A percentile compares a stretch with the other conserved stretches of the same genome.
Conservation (phyloP, 2,329 filamentous ascomycete genomes). For the Ampelomyces quisqualis region DNA sequence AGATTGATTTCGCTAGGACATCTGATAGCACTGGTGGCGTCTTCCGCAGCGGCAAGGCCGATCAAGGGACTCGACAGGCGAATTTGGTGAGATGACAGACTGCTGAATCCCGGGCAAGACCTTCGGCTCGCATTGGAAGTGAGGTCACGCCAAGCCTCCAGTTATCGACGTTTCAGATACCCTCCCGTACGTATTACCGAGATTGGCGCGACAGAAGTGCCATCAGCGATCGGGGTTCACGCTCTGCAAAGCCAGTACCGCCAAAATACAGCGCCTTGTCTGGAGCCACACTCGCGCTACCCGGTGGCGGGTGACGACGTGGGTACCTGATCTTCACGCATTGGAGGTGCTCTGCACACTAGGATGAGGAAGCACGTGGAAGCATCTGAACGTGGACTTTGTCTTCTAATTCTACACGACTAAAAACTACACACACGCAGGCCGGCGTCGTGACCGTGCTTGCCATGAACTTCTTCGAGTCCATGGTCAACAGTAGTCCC, state of each 20-base stretch:
- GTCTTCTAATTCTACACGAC: too few species aligned
- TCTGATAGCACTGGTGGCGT: constrained; percentile 26
- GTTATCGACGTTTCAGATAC: constrained; percentile 29
- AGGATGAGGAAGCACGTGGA: too few species aligned
- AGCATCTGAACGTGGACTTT: too few species aligned
- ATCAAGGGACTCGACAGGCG: constrained; percentile 26
- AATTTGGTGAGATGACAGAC: constrained; percentile 18
- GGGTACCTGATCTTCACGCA: not conserved
- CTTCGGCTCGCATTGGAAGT: constrained; percentile 15
- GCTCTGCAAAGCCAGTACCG: not conserved
- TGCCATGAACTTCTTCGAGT: too few species aligned
- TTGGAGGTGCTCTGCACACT: too few species aligned
- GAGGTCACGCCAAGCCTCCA: constrained; percentile 28
- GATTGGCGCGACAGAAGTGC: constrained; percentile 3
- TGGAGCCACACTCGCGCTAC: not conserved
- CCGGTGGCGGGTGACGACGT: not conserved
- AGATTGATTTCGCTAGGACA: constrained; percentile 39
- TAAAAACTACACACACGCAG: too few species aligned
- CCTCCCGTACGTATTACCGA: constrained; percentile 12
- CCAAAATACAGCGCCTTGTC: not conserved
- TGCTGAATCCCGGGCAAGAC: constrained; percentile 17
- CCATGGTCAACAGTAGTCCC: too few species aligned
- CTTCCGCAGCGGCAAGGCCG: constrained; percentile 22
- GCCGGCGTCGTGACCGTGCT: too few species aligned
- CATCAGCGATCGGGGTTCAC: not conserved